Evolutionary conservation across 352 stramenopile genomes (phyloP).

Genomic region (Pythium utonaiense): DNA sequence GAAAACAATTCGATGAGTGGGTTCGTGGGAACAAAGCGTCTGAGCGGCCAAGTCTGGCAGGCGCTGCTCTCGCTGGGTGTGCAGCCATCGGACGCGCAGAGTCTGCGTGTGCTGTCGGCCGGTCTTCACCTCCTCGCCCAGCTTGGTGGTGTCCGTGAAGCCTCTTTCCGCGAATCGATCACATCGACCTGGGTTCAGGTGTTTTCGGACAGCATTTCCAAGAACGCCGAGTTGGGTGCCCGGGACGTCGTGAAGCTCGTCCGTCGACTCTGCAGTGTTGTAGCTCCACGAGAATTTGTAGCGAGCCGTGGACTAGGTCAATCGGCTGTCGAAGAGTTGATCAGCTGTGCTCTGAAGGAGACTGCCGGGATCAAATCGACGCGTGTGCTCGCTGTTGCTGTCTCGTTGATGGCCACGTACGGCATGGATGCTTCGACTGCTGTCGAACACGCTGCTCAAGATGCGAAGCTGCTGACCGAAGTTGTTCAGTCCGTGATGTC

Average conservation of each 20-base stretch:
- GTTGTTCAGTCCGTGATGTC: background rate
- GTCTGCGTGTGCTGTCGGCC: conserved; percentile 9
- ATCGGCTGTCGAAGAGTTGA: background rate
- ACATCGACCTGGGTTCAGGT: conserved; percentile 1
- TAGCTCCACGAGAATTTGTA: background rate
- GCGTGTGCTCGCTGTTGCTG: conserved; percentile 3
- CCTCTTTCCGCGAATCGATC: background rate
- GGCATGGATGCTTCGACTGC: background rate
- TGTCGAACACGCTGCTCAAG: background rate
- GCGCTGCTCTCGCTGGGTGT: background rate
- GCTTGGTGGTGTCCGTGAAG: conserved; percentile 11
- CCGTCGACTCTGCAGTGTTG: background rate
- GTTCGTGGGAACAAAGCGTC: background rate
- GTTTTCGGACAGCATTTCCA: background rate
- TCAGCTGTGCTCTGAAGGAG: background rate
- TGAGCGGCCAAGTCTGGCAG: conserved; percentile 1
- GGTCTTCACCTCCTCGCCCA: conserved; percentile 13
- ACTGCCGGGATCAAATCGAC: background rate
- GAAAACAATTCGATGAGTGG: background rate
- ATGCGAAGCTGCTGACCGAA: background rate
- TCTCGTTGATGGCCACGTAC: conserved; percentile 1
- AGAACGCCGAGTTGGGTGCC: background rate
- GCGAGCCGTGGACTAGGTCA: background rate
- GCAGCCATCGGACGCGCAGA: background rate
- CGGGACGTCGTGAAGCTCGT: conserved; percentile 1